Evolutionary conservation across 371 early-diverging fungal genomes (phyloP).

Genomic region (Circinella umbellata): DNA sequence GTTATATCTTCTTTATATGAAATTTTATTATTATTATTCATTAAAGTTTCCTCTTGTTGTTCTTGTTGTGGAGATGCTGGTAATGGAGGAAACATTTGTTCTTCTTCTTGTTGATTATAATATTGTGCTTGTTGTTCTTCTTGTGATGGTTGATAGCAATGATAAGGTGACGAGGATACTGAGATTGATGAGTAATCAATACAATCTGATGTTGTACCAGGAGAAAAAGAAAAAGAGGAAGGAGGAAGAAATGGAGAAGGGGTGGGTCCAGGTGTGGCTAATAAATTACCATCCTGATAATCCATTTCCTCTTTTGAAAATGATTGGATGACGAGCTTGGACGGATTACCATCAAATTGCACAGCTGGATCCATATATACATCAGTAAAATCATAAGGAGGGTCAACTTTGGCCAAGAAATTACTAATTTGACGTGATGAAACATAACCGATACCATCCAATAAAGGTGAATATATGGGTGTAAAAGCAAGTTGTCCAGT

Average conservation of each 20-base stretch:
- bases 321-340: neutral
- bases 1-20: too few species aligned
- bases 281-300: too few species aligned
- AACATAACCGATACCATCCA: neutral
- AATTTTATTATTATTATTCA: too few species aligned
- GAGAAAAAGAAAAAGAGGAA: too few species aligned
- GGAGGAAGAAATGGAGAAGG: too few species aligned
- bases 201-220: too few species aligned
- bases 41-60: too few species aligned
- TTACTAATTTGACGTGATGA: neutral
- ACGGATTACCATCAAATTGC: slow-evolving; percentile 7
- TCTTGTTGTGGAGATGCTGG: neutral
- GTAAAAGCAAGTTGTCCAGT: neutral
- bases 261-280: too few species aligned
- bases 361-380: neutral
- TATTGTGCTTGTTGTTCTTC: neutral
- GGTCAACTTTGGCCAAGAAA: neutral
- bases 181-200: neutral
- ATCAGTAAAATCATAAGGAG: neutral
- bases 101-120: neutral
- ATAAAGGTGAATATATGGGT: neutral
- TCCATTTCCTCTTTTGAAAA: neutral
- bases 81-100: slow-evolving; percentile 6
- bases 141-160: too few species aligned
- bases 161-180: too few species aligned